Evolutionary conservation across 306 rosid species (phyloP), one percentile per base, ranked within the genome.

Genomic region (Comarum palustre): DNA sequence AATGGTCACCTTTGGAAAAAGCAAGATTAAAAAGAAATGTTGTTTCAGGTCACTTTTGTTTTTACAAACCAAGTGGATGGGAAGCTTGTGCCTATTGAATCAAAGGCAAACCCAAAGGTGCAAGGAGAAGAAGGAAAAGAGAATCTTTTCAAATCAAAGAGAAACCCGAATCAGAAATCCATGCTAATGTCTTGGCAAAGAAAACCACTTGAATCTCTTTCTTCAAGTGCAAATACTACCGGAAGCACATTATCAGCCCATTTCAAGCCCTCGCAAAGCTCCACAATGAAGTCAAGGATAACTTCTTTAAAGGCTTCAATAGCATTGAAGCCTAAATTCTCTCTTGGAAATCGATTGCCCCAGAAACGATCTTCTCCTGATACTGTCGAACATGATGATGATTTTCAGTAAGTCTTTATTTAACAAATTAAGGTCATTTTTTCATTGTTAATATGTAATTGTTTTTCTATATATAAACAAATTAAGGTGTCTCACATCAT

Each of bases 11-110:
- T 66, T 43, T 39, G 19, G 11, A 41, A 7, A 7, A 2, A 5
- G 48, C 6, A 20, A 22, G 20, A 25, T 50, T 7, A 39, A 29
- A 36, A 20, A n/a, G 29, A 0, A 34, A 16, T 39, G 36, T 51
- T 68, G 51, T 77, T 77, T 75, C 89, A 93, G 97, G 97, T 93
- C 73, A 87, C 89, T 14, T 93, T 91, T 85, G 87, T 91, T 59
- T 93, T 93, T 66, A 84, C 97, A 65, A 93, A 91, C 82, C 98
- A 93, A 91, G 90, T 93, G 42, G 88, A 93, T 42, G 98, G 98
- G 71, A 84, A 83, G 77, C 90, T 93, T 68, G 86, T 79, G 31
- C 98, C 98, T 2, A 62, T 88, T 24, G 98, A 93, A 54, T 86
- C 98, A 73, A 75, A 24, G 14, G 58, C 59, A 45, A 82, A 78